A percentile compares a stretch with the other conserved stretches of the same genome.
phyloP scores from a whole-genome alignment of 2,329 filamentous ascomycete genomes.

The Atkinsonella texensis region DNA sequence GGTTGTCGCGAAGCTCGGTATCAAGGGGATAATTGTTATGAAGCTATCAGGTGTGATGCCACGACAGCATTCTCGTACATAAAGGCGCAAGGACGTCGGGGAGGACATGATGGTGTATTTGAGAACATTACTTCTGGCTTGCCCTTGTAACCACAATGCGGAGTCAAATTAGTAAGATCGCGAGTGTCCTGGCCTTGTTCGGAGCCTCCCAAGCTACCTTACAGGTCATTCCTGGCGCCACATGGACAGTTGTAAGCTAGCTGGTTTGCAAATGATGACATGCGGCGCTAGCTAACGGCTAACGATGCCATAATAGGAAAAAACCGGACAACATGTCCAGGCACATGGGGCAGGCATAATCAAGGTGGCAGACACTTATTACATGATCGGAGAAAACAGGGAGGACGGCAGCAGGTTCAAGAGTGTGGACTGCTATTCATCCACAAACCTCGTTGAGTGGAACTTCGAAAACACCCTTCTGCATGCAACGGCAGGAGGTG shows the following conservation, averaged over 20 bases:
- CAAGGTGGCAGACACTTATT: slow-evolving; percentile 45
- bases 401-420: slow-evolving; percentile 48
- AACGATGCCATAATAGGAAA: slow-evolving; percentile 7
- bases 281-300: no score
- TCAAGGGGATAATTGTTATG: no score
- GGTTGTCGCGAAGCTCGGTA: no score
- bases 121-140: no score
- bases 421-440: slow-evolving; percentile 57
- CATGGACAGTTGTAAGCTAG: slow-evolving; percentile 29
- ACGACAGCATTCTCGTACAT: no score
- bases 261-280: background rate
- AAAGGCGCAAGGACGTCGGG: no score
- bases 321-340: slow-evolving; percentile 45
- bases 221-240: slow-evolving; percentile 31
- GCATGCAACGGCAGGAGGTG: slow-evolving; percentile 35
- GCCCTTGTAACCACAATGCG: background rate
- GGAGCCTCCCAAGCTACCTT: slow-evolving; percentile 7
- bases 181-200: background rate
- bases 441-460: slow-evolving; percentile 51
- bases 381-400: slow-evolving; percentile 61
- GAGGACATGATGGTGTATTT: no score
- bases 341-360: slow-evolving; percentile 56
- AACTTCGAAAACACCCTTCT: slow-evolving; percentile 47
- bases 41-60: no score
- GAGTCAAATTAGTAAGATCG: background rate